A percentile compares a stretch with the other conserved stretches of the same genome.
Evolutionary conservation across 2,329 filamentous ascomycete species (phyloP).

Genomic region (Aspergillus calidoustus): DNA sequence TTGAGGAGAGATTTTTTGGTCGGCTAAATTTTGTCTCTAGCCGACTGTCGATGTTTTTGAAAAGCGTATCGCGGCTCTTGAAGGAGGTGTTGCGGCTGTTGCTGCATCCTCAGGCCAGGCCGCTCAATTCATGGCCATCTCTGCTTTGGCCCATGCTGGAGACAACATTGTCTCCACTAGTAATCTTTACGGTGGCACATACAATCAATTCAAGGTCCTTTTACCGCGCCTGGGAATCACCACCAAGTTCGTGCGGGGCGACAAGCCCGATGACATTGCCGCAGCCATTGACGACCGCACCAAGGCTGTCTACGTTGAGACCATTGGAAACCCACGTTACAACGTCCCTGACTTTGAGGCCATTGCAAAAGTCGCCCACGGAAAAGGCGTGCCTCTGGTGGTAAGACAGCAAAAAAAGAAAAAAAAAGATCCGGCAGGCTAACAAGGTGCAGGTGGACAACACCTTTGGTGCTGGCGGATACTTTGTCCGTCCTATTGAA

Average conservation of each 20-base stretch:
- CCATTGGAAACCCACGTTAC: slow-evolving; percentile 91
- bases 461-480: slow-evolving; percentile 92
- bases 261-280: slow-evolving; percentile 77
- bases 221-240: slow-evolving; percentile 83
- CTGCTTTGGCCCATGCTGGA: slow-evolving; percentile 80
- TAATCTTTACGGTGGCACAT: slow-evolving; percentile 92
- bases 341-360: slow-evolving; percentile 90
- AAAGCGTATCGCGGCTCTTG: slow-evolving; percentile 92
- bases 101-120: slow-evolving; percentile 85
- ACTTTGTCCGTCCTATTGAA: slow-evolving; percentile 82
- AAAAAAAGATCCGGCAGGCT: too few relatives aligned
- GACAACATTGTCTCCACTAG: slow-evolving; percentile 93
- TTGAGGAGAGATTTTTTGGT: too few relatives aligned
- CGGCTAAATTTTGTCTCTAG: slow-evolving; percentile 44
- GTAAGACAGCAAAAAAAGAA: slow-evolving; percentile 39
- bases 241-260: slow-evolving; percentile 85
- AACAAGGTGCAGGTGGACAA: slow-evolving; percentile 71
- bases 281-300: slow-evolving; percentile 88
- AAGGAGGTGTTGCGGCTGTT: slow-evolving; percentile 86
- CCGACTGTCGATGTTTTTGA: slow-evolving; percentile 96
- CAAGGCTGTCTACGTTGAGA: slow-evolving; percentile 90
- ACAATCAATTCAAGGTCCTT: slow-evolving; percentile 95
- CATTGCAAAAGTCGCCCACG: slow-evolving; percentile 79
- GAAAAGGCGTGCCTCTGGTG: slow-evolving; percentile 68
- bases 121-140: slow-evolving; percentile 89